Percentiles rank a stretch among this genome's conserved stretches.
Evolutionary conservation across 768 basidiomycete species (phyloP).

Genomic region (Leccinum disarticulatum): DNA sequence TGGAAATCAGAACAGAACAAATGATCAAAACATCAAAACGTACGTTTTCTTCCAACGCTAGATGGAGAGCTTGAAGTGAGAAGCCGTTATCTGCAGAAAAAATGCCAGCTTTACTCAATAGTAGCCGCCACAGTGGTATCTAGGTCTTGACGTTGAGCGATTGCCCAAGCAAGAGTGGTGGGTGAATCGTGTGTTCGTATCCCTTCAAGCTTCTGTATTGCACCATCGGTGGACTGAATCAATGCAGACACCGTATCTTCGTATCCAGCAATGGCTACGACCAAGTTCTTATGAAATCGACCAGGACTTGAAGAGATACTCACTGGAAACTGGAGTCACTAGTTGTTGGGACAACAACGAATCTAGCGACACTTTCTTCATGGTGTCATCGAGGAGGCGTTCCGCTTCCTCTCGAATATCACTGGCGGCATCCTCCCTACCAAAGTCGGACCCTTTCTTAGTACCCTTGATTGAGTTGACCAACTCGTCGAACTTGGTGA

Average conservation of each 20-base stretch:
- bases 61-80: neutral
- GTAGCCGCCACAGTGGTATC: constrained; percentile 2
- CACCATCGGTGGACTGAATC: constrained; percentile 5
- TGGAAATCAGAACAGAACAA: neutral
- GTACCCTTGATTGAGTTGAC: neutral
- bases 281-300: neutral
- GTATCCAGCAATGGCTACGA: neutral
- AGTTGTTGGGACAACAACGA: constrained; percentile 6
- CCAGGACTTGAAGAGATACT: neutral
- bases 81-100: neutral
- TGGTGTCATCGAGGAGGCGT: neutral
- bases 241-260: constrained; percentile 5
- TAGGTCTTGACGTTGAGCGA: constrained; percentile 6
- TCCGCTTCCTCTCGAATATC: constrained; percentile 2
- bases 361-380: constrained; percentile 6
- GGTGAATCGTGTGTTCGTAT: neutral
- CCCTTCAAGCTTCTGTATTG: constrained; percentile 2
- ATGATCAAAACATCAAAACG: neutral
- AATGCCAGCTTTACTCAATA: constrained; percentile 1
- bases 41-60: constrained; percentile 5
- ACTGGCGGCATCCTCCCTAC: neutral
- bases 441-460: too few species aligned
- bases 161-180: constrained; percentile 7
- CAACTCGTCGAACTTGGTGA: constrained; percentile 8
- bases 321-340: constrained; percentile 3